A percentile compares a stretch with the other conserved stretches of the same genome.
Evolutionary conservation across 176 grass and related monocot genomes (phyloP).

Genomic region (Luzula sylvatica): DNA sequence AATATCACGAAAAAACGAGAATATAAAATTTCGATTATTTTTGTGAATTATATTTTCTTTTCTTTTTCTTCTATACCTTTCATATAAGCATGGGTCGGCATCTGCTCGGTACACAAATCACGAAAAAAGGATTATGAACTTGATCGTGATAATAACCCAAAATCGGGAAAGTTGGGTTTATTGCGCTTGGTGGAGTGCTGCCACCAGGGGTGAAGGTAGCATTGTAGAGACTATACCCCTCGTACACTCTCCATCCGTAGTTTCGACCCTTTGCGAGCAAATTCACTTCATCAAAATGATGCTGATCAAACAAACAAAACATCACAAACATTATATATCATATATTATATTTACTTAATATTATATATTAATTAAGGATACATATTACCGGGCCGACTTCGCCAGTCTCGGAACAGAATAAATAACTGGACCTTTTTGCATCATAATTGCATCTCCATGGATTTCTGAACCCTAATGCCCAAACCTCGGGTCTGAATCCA

Average conservation of each 20-base stretch:
- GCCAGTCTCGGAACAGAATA: constrained; percentile 63
- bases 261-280: constrained; percentile 19
- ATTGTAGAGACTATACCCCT: no score
- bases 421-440: constrained; percentile 43
- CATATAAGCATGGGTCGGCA: constrained; percentile 24
- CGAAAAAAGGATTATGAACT: neutral
- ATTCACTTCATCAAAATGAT: constrained; percentile 22
- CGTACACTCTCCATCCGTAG: no score
- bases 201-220: no score
- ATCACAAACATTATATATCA: no score
- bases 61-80: constrained; percentile 14
- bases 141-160: neutral
- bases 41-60: no score
- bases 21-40: no score
- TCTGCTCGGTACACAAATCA: constrained; percentile 18
- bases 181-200: no score
- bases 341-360: no score
- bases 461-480: constrained; percentile 57
- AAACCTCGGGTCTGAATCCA: constrained; percentile 59
- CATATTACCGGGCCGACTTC: no score
- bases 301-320: no score
- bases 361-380: no score
- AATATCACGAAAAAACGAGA: neutral
- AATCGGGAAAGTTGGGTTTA: no score
- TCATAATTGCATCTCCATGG: constrained; percentile 92